phyloP scores from a whole-genome alignment of 2,329 filamentous ascomycete species.

The Xylaria sp. region DNA sequence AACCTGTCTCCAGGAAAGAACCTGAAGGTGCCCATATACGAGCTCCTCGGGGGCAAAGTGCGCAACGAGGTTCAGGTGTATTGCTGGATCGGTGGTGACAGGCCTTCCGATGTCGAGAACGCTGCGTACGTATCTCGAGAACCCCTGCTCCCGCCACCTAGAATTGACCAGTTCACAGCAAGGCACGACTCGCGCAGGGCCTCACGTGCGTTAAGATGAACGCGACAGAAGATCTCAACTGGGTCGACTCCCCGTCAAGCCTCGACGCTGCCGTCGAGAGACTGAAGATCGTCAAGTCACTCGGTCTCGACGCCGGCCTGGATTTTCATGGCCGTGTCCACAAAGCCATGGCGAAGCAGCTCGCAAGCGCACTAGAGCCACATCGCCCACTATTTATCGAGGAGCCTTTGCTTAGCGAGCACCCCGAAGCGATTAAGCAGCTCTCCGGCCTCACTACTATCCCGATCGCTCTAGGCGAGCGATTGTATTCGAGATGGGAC shows the following conservation, averaged over 20 bases:
- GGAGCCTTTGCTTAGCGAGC: conserved; percentile 73
- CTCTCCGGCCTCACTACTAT: conserved; percentile 59
- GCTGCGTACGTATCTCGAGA: conserved; percentile 56
- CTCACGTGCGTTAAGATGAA: conserved; percentile 79
- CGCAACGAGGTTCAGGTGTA: conserved; percentile 74
- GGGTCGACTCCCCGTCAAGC: conserved; percentile 73
- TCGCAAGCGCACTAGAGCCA: conserved; percentile 70
- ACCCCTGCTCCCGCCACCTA: no score
- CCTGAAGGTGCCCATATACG: conserved; percentile 69
- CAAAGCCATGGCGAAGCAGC: conserved; percentile 81
- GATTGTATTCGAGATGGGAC: conserved; percentile 72
- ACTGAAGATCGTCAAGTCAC: conserved; percentile 68
- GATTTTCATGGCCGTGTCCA: conserved; percentile 81
- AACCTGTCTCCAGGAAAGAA: conserved; percentile 45
- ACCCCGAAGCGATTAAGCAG: conserved; percentile 67
- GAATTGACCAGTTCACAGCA: conserved; percentile 44
- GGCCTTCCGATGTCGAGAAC: conserved; percentile 67
- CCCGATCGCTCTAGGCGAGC: conserved; percentile 75
- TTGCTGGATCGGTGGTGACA: conserved; percentile 78
- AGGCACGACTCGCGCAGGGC: conserved; percentile 63
- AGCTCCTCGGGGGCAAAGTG: conserved; percentile 76
- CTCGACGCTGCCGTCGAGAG: conserved; percentile 70
- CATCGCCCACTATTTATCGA: conserved; percentile 77
- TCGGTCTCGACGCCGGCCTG: conserved; percentile 74
- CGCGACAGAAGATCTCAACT: conserved; percentile 75